These are phyloP conservation scores for Phytophthora sansomeana DNA, from an alignment of 352 stramenopile genomes.

Conservation along the genomic window DNA sequence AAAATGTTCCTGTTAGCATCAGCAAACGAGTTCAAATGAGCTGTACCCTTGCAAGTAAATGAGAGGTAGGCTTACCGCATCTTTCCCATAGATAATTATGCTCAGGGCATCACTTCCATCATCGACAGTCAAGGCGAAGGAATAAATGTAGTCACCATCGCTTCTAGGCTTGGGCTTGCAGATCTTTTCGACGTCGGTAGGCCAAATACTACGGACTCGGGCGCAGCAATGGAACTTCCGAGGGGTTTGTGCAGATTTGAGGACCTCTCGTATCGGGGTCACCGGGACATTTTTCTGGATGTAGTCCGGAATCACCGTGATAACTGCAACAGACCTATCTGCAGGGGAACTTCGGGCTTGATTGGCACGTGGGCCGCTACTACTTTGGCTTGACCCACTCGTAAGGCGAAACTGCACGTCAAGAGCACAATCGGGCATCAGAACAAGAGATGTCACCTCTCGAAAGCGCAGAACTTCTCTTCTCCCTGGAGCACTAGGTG, in stretches of 20 bases:
- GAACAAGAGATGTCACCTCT: slow-evolving; percentile 71
- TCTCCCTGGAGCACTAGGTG: slow-evolving; percentile 5
- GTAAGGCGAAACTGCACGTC: slow-evolving; percentile 57
- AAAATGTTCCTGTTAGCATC: slow-evolving; percentile 60
- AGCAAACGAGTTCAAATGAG: neutral
- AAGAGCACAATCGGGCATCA: slow-evolving; percentile 54
- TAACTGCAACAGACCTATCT: slow-evolving; percentile 9
- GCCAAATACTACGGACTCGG: slow-evolving; percentile 56
- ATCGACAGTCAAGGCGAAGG: slow-evolving; percentile 67
- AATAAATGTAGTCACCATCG: slow-evolving; percentile 61
- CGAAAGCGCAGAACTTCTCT: slow-evolving; percentile 61
- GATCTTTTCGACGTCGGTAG: slow-evolving; percentile 54
- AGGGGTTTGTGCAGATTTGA: slow-evolving; percentile 41
- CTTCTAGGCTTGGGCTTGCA: slow-evolving; percentile 46
- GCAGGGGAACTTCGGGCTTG: neutral
- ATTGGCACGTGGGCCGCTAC: neutral
- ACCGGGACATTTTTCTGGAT: slow-evolving; percentile 61
- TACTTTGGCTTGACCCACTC: neutral
- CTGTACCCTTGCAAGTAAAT: neutral
- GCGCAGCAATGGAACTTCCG: slow-evolving; percentile 76
- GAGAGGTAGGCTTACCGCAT: slow-evolving; percentile 56
- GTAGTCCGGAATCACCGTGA: slow-evolving; percentile 52
- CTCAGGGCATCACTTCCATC: slow-evolving; percentile 60
- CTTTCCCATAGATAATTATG: slow-evolving; percentile 72
- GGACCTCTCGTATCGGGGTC: slow-evolving; percentile 47